These are phyloP conservation scores for Litchi chinensis DNA, from an alignment of 345 rosid genomes.

Conservation along the genomic window DNA sequence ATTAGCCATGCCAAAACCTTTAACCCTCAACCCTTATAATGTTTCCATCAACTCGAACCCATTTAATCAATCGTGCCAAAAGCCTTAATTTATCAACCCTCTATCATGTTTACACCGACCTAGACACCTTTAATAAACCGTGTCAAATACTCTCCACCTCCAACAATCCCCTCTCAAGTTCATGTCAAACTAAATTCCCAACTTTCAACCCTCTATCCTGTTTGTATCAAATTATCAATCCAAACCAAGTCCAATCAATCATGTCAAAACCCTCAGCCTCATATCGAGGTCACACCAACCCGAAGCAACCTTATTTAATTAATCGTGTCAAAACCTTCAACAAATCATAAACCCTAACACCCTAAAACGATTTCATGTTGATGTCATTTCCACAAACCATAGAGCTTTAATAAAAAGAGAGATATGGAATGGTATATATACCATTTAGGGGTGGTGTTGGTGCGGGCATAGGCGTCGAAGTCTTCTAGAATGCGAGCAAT, in stretches of 20 bases:
- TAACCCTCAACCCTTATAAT: not conserved
- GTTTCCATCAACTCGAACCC: too few species aligned
- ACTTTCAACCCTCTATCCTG: too few species aligned
- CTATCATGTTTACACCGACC: too few species aligned
- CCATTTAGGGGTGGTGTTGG: conserved; percentile 91
- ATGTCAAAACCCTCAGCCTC: too few species aligned
- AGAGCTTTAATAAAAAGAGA: not conserved
- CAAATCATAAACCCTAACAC: not conserved
- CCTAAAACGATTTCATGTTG: not conserved
- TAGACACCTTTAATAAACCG: too few species aligned
- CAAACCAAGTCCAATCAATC: too few species aligned
- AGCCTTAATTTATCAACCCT: too few species aligned
- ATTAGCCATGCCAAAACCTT: not conserved
- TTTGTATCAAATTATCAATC: too few species aligned
- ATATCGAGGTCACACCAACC: not conserved
- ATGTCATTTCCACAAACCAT: not conserved
- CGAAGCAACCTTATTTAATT: not conserved
- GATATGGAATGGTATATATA: conserved; percentile 16
- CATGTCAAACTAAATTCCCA: too few species aligned
- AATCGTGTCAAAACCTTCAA: not conserved
- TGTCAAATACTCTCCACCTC: too few species aligned
- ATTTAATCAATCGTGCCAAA: too few species aligned
- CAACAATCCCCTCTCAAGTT: too few species aligned
- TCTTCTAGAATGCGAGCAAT: conserved; percentile 91
- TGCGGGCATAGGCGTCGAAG: conserved; percentile 67